These are phyloP conservation scores for Nidula microcarpa DNA, from an alignment of 768 basidiomycete species.

Conservation along the genomic window DNA sequence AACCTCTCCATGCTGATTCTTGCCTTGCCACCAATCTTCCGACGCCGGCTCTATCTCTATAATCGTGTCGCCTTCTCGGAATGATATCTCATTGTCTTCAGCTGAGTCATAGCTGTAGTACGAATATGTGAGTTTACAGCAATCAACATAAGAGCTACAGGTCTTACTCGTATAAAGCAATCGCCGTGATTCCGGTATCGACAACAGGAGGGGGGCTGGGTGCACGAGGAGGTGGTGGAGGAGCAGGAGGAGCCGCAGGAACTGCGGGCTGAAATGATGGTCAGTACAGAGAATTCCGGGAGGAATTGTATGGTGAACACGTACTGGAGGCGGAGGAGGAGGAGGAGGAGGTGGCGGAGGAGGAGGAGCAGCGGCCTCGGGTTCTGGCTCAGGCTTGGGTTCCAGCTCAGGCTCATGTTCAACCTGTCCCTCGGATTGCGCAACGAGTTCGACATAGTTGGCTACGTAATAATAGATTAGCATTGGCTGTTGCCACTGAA, in stretches of 20 bases:
- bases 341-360: slow-evolving; percentile 55
- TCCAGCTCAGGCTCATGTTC: slow-evolving; percentile 28
- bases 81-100: slow-evolving; percentile 88
- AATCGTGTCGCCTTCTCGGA: slow-evolving; percentile 81
- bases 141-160: slow-evolving; percentile 4
- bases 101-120: slow-evolving; percentile 74
- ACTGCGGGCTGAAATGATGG: slow-evolving; percentile 12
- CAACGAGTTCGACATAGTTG: slow-evolving; percentile 83
- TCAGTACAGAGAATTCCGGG: background rate
- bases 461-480: slow-evolving; percentile 33
- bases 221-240: slow-evolving; percentile 43
- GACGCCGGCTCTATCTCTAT: slow-evolving; percentile 73
- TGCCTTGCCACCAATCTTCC: slow-evolving; percentile 91
- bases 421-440: slow-evolving; percentile 33
- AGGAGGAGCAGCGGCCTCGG: slow-evolving; percentile 50
- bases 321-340: slow-evolving; percentile 35
- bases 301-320: slow-evolving; percentile 8
- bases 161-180: slow-evolving; percentile 70
- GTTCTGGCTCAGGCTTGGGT: slow-evolving; percentile 43
- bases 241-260: slow-evolving; percentile 37
- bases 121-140: background rate
- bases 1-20: slow-evolving; percentile 44
- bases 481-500: background rate
- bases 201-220: slow-evolving; percentile 41
- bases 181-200: slow-evolving; percentile 58